Evolutionary conservation across 257 asterid species (phyloP).

Genomic region (Anisodus acutangulus): DNA sequence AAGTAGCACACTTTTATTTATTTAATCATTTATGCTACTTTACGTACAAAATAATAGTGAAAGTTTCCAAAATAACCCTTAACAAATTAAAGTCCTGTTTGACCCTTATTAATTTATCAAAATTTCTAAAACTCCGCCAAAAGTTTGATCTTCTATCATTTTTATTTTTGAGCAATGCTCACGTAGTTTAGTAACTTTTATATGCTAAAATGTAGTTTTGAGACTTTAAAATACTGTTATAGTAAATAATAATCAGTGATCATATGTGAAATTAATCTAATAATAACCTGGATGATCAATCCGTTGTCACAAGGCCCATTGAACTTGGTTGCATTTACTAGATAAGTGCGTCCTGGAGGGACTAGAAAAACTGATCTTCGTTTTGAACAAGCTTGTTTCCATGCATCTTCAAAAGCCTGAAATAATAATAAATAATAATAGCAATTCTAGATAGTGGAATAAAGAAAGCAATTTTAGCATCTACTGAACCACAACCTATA

Average conservation of each 20-base stretch:
- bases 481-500: background rate
- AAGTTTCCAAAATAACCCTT: too few species aligned
- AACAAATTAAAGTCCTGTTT: too few species aligned
- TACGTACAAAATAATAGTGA: too few species aligned
- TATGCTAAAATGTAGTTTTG: background rate
- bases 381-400: constrained; percentile 81
- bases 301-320: constrained; percentile 80
- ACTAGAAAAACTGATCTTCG: constrained; percentile 66
- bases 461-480: too few species aligned
- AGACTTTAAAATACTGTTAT: background rate
- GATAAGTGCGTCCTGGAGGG: constrained; percentile 65
- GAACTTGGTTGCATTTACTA: constrained; percentile 77
- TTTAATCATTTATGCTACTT: too few species aligned
- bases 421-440: constrained; percentile 12
- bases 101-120: too few species aligned
- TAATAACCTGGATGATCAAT: constrained; percentile 69
- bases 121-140: too few species aligned
- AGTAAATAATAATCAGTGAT: background rate
- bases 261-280: background rate
- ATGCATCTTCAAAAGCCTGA: constrained; percentile 81
- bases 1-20: too few species aligned
- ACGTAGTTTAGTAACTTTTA: background rate
- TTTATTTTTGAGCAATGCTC: background rate
- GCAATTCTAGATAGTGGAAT: background rate
- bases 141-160: too few species aligned